Conservation (phyloP, 352 stramenopile species). For the Globisporangium cederbergense region DNA sequence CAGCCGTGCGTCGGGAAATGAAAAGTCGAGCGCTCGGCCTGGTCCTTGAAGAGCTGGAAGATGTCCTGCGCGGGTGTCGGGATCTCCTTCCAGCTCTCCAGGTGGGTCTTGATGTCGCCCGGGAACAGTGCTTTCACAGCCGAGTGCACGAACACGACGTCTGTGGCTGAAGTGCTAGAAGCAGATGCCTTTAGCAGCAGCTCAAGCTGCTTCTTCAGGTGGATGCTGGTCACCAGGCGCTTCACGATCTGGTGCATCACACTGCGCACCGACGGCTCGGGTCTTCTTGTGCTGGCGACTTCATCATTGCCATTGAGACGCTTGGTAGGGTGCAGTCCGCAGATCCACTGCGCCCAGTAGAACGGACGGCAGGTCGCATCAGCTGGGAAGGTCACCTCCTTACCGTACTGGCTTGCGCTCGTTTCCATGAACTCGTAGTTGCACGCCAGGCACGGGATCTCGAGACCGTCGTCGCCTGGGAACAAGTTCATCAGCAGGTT, state of each 20-base stretch:
- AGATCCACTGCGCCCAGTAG: conserved; percentile 78
- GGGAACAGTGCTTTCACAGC: conserved; percentile 41
- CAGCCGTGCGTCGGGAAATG: conserved; percentile 32
- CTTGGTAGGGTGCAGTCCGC: conserved; percentile 48
- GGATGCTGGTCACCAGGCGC: conserved; percentile 36
- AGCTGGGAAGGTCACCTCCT: conserved; percentile 45
- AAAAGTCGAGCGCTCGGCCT: conserved; percentile 19
- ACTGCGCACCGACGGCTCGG: conserved; percentile 66
- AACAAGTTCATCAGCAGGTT: conserved; percentile 60
- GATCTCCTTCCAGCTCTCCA: conserved; percentile 54
- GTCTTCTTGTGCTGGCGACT: conserved; percentile 20
- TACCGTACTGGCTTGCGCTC: conserved; percentile 10
- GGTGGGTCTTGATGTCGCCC: conserved; percentile 36
- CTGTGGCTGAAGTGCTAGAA: conserved; percentile 9
- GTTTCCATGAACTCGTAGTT: conserved; percentile 48
- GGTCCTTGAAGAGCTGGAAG: conserved; percentile 43
- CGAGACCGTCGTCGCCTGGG: conserved; percentile 49
- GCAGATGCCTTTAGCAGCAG: conserved; percentile 27
- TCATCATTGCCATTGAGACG: conserved; percentile 18
- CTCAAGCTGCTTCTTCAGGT: conserved; percentile 49
- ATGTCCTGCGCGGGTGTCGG: conserved; percentile 28
- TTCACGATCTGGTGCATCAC: conserved; percentile 59
- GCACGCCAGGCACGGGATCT: conserved; percentile 33
- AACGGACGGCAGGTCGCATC: conserved; percentile 47
- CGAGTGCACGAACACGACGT: conserved; percentile 33